A percentile compares a stretch with the other conserved stretches of the same genome.
Evolutionary conservation across 768 basidiomycete species (phyloP).

Genomic region (Pleurotus ostreatus): DNA sequence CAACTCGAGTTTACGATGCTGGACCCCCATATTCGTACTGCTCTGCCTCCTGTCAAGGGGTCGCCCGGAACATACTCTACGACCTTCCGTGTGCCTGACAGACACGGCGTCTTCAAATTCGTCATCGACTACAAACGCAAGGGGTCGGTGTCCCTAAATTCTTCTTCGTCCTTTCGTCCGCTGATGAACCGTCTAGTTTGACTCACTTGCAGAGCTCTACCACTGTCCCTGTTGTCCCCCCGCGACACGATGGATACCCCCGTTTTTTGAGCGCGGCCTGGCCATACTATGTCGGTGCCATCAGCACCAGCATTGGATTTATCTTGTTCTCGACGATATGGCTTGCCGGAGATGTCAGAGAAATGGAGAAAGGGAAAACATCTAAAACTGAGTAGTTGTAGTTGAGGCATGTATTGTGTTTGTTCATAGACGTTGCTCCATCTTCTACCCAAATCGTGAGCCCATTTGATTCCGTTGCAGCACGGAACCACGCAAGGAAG

Average conservation of each 20-base stretch:
- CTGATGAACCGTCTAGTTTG: conserved; percentile 39
- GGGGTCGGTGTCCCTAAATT: conserved; percentile 49
- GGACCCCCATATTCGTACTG: conserved; percentile 89
- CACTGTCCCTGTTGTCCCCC: conserved; percentile 86
- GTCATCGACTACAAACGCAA: conserved; percentile 86
- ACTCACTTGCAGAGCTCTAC: conserved; percentile 70
- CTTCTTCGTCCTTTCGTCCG: too few relatives aligned
- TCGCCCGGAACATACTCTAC: conserved; percentile 68
- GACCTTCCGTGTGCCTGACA: conserved; percentile 88
- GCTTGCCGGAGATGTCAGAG: conserved; percentile 78
- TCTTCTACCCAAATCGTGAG: too few relatives aligned
- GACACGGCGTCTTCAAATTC: conserved; percentile 98
- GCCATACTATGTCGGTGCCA: conserved; percentile 92
- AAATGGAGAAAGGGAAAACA: conserved; percentile 47
- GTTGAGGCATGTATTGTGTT: conserved; percentile 7
- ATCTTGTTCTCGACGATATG: conserved; percentile 84
- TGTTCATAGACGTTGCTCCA: too few relatives aligned
- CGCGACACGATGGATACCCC: conserved; percentile 91
- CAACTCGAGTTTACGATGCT: conserved; percentile 99
- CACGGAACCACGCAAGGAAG: too few relatives aligned
- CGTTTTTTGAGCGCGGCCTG: conserved; percentile 93
- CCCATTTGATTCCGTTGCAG: too few relatives aligned
- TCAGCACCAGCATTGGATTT: conserved; percentile 85
- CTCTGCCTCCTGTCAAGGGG: conserved; percentile 55
- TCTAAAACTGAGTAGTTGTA: conserved; percentile 35